Evolutionary conservation across 2,329 filamentous ascomycete species (phyloP), one percentile per base, ranked within the genome.

Genomic region (Arthrobotrys musiformis): DNA sequence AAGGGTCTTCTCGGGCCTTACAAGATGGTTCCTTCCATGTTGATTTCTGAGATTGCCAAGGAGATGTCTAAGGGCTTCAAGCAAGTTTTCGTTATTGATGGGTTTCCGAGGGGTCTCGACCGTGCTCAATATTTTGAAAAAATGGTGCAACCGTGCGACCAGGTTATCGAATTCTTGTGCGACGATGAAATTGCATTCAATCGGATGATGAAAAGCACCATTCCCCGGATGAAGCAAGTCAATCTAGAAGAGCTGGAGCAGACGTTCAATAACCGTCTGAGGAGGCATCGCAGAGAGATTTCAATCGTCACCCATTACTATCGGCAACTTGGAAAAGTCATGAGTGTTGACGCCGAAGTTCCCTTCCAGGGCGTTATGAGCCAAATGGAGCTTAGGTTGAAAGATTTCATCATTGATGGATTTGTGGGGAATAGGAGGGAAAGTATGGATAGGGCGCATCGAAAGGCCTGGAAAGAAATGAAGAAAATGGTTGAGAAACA

Each of bases 1-100:
- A 76, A 64, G 13, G 72, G 72, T 15, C 26, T 64, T 9, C 30
- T 58, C 42, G 72, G 72, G 35, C 72, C 72, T 19, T 76, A 70
- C 50, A 76, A 46, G 26, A 63, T 76, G 50, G 64, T 76, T 52
- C 64, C 58, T 6, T 63, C 64, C n/a, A 64, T 76, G 13, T 50
- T 76, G n/a, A 52, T 66, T 11, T 58, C 64, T 9, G 58, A 76
- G 33, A 70, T 76, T 19, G n/a, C 15, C 5, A 64, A 61, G 40
- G 56, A 76, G 24, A 70, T 70, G 64, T 50, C 68, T 22, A 70
- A 28, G 11, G 64, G 72, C 1, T 70, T 70, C 35, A 70, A 70
- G 15, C 56, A 76, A 30, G 35, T 76, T 11, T 76, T 70, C 15
- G 13, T 76, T 1, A 61, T 70, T 30, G 72, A 76, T 46, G 72